Base-by-base conservation (phyloP, 495 filamentous ascomycete genomes). In the Podospora didyma region DNA sequence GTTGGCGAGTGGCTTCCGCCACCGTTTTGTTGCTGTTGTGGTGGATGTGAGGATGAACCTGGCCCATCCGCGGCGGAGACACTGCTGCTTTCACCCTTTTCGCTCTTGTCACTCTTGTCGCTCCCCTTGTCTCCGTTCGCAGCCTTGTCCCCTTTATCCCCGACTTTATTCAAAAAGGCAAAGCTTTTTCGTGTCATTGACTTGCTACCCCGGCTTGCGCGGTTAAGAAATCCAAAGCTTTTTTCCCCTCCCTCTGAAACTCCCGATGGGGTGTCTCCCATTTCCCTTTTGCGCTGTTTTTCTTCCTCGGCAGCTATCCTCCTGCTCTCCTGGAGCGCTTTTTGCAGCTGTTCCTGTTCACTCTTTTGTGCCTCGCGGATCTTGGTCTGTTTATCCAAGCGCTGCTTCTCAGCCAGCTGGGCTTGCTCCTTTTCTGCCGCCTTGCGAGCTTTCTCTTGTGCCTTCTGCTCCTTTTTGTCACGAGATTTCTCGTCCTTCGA, bases 381-480 rank as follows among this genome's bases (percentile, higher is more conserved):
- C 51, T 63, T 62, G 1, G 62, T 56, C 5, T 62, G 60, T 6
- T 61, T 60, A 24, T 80, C 75, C 34, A 65, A 62, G 20, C 69
- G 72, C 57, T 73, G 66, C 57, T 77, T 78, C 41, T 75, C 71
- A 22, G 89, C 84, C 11, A 79, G 63, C 28, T 89, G 88, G 59
- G 85, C 87, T 54, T 83, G 77, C 39, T 82, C 83, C 58, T 82
- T 82, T 60, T 87, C 82, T 1, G 82, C 53, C 74, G 77, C 86
- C 62, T 87, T 92, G 22, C 86, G 85, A 20, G 83, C 82, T 20
- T 79, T 81, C 54, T 84, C 87, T 55, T 81, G 85, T 21, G 80
- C 73, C 42, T 77, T 78, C 11, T 60, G 59, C 68, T 74, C 78
- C 60, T 77, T 79, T 71, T 82, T 83, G 47, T 78, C 79, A 2